phyloP scores from a whole-genome alignment of 2,329 filamentous ascomycete genomes.

The Venturia aucupariae region DNA sequence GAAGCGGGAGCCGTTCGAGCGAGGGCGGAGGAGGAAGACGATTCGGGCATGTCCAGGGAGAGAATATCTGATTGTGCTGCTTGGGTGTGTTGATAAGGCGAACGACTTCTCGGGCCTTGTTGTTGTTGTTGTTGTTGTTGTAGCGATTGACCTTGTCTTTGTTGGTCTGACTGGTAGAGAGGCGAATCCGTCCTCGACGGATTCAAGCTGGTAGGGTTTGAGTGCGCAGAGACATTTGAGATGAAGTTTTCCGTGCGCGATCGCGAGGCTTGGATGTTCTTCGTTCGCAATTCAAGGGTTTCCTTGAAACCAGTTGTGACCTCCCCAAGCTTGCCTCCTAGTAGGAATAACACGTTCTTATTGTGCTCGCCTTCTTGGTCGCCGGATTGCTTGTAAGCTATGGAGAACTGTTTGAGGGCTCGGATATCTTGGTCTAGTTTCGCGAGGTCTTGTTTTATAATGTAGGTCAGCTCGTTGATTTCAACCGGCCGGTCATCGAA shows the following conservation, averaged over 20 bases:
- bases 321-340: slow-evolving; percentile 86
- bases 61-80: slow-evolving; percentile 55
- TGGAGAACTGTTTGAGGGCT: slow-evolving; percentile 66
- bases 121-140: slow-evolving; percentile 36
- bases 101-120: slow-evolving; percentile 33
- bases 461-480: slow-evolving; percentile 92
- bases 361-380: slow-evolving; percentile 92
- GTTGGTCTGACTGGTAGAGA: slow-evolving; percentile 71
- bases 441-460: slow-evolving; percentile 95
- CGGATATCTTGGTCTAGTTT: slow-evolving; percentile 80
- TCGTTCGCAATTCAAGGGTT: slow-evolving; percentile 88
- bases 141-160: slow-evolving; percentile 50
- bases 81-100: slow-evolving; percentile 36
- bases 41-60: slow-evolving; percentile 60
- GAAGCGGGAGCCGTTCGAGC: slow-evolving; percentile 47
- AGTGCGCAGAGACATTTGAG: slow-evolving; percentile 65
- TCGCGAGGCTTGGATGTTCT: slow-evolving; percentile 92
- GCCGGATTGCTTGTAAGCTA: slow-evolving; percentile 50
- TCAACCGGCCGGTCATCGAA: slow-evolving; percentile 96
- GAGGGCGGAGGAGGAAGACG: slow-evolving; percentile 34
- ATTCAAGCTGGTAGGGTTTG: slow-evolving; percentile 40
- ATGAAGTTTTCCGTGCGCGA: slow-evolving; percentile 95
- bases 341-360: slow-evolving; percentile 87
- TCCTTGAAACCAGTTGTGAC: slow-evolving; percentile 96
- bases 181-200: slow-evolving; percentile 72